Evolutionary conservation across 768 basidiomycete genomes (phyloP).

Genomic region (Auricularia heimuer): DNA sequence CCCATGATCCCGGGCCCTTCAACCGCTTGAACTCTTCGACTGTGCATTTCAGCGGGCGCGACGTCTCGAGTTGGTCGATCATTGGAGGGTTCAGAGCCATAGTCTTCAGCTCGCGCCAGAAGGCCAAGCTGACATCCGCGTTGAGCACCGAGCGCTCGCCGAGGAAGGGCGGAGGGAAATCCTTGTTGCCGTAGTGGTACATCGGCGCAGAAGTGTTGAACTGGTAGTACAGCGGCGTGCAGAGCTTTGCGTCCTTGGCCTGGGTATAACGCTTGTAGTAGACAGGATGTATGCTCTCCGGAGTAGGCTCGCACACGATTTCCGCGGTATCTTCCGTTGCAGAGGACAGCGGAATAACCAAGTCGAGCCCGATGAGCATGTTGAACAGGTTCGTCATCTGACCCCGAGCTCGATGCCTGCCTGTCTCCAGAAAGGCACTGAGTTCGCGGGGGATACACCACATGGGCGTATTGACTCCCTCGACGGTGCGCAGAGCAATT

Average conservation of each 20-base stretch:
- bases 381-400: slow-evolving; percentile 55
- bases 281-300: slow-evolving; percentile 31
- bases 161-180: slow-evolving; percentile 39
- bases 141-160: slow-evolving; percentile 36
- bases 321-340: slow-evolving; percentile 32
- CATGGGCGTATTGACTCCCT: slow-evolving; percentile 40
- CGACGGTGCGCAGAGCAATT: slow-evolving; percentile 36
- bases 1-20: slow-evolving; percentile 55
- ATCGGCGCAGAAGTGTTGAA: slow-evolving; percentile 48
- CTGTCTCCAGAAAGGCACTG: slow-evolving; percentile 43
- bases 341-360: slow-evolving; percentile 48
- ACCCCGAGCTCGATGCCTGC: slow-evolving; percentile 46
- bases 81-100: slow-evolving; percentile 30
- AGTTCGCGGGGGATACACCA: slow-evolving; percentile 44
- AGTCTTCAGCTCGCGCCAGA: slow-evolving; percentile 48
- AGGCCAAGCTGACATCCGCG: slow-evolving; percentile 31
- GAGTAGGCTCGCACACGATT: slow-evolving; percentile 34
- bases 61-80: background rate
- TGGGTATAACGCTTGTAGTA: slow-evolving; percentile 34
- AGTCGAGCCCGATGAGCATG: slow-evolving; percentile 43
- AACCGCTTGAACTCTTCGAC: slow-evolving; percentile 30
- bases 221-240: slow-evolving; percentile 56
- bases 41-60: background rate
- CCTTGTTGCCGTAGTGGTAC: slow-evolving; percentile 48
- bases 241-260: slow-evolving; percentile 34